Percentiles rank a stretch among this genome's conserved stretches.
These are phyloP conservation scores for Phellinidium pouzarii DNA, from an alignment of 1,284 basidiomycete genomes.

Conservation along the genomic window DNA sequence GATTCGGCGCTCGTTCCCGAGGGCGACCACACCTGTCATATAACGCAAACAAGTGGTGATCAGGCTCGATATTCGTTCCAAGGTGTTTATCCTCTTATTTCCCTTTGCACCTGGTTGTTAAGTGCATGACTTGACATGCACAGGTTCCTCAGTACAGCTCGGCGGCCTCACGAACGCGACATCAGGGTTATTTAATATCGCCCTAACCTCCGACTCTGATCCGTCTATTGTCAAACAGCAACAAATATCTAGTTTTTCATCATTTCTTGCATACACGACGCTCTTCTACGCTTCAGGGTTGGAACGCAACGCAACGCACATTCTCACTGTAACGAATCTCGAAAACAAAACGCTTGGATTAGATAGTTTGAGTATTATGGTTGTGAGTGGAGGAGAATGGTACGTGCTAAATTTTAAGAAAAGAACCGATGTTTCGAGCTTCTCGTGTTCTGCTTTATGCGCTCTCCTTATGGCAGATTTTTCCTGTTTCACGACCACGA, in stretches of 20 bases:
- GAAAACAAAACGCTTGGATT: conserved; percentile 42
- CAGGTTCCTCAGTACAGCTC: conserved; percentile 44
- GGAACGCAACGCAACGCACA: conserved; percentile 41
- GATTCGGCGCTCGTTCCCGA: conserved; percentile 23
- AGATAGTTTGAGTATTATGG: conserved; percentile 36
- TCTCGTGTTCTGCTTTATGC: background rate
- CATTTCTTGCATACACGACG: conserved; percentile 35
- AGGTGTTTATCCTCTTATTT: conserved; percentile 13
- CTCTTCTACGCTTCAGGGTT: conserved; percentile 61
- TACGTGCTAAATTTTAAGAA: conserved; percentile 26
- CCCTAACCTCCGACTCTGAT: conserved; percentile 41
- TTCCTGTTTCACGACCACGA: background rate
- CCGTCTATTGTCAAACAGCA: conserved; percentile 38
- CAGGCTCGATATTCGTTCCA: conserved; percentile 15
- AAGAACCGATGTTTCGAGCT: conserved; percentile 16
- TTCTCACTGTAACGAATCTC: conserved; percentile 48
- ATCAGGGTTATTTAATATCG: conserved; percentile 53
- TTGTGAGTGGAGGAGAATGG: conserved; percentile 29
- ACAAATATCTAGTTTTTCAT: conserved; percentile 42
- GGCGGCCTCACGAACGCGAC: conserved; percentile 47
- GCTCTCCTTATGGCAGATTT: conserved; percentile 1
- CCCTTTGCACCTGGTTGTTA: background rate
- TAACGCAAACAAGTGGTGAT: conserved; percentile 13
- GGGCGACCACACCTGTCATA: conserved; percentile 11
- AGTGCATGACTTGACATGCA: background rate